Conservation (phyloP, 1,284 basidiomycete species). For the Boletus sp. region DNA sequence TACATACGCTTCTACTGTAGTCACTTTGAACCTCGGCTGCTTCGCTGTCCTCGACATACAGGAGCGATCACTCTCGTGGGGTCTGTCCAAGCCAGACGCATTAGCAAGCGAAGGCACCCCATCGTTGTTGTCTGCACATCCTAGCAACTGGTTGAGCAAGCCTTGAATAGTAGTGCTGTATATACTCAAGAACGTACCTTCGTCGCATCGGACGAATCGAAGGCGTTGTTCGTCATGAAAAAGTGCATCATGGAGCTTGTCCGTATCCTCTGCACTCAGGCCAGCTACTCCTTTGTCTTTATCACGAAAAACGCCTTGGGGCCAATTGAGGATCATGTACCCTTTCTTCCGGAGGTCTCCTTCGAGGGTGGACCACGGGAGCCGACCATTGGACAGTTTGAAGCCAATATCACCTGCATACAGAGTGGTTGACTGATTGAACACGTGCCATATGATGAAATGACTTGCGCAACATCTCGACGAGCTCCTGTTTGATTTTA, state of each 20-base stretch:
- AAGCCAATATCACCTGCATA: conserved; percentile 3
- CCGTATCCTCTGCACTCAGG: background rate
- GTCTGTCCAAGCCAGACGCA: background rate
- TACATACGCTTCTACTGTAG: no score
- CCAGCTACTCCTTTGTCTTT: background rate
- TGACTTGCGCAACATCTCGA: conserved; percentile 10
- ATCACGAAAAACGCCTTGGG: background rate
- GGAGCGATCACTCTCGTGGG: no score
- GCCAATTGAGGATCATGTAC: conserved; percentile 9
- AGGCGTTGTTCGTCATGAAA: background rate
- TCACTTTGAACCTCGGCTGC: no score
- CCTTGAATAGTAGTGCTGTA: background rate
- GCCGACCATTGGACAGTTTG: background rate
- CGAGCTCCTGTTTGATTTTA: background rate
- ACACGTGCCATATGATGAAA: accelerated
- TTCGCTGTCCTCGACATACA: no score
- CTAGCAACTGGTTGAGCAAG: background rate
- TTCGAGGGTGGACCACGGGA: conserved; percentile 4
- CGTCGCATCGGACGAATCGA: background rate
- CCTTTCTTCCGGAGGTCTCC: background rate
- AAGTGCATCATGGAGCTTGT: background rate
- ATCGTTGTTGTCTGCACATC: background rate
- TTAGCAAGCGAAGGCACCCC: background rate
- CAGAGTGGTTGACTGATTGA: background rate
- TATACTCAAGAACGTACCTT: background rate